A percentile compares a stretch with the other conserved stretches of the same genome.
These are phyloP conservation scores for Eucalyptus decipiens DNA, from an alignment of 345 rosid genomes.

Conservation along the genomic window DNA sequence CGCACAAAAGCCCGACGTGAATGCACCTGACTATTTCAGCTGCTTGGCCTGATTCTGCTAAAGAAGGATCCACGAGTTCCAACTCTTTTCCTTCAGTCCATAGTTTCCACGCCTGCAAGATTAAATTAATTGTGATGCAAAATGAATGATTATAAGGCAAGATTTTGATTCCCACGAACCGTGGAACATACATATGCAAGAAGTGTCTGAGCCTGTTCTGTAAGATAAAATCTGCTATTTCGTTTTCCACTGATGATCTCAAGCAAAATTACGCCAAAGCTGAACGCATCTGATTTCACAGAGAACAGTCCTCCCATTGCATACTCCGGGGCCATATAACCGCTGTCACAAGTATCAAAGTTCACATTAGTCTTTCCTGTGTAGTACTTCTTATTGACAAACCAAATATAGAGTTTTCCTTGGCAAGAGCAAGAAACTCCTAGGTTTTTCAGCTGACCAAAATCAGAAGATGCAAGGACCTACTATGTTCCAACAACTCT, in stretches of 20 bases:
- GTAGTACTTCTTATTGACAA: neutral
- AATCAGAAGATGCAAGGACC: neutral
- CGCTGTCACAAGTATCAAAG: slow-evolving; percentile 1
- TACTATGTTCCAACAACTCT: slow-evolving; percentile 15
- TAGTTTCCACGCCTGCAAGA: slow-evolving; percentile 24
- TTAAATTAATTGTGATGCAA: neutral
- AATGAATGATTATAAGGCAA: neutral
- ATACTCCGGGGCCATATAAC: slow-evolving; percentile 36
- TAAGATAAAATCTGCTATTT: slow-evolving; percentile 1
- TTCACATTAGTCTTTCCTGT: neutral
- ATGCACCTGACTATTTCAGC: slow-evolving; percentile 25
- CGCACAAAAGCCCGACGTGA: slow-evolving; percentile 34
- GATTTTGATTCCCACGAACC: neutral
- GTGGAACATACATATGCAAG: slow-evolving; percentile 1
- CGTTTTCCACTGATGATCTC: slow-evolving; percentile 24
- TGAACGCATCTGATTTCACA: slow-evolving; percentile 27
- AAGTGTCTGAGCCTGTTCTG: slow-evolving; percentile 5
- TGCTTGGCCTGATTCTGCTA: neutral
- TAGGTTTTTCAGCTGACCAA: neutral
- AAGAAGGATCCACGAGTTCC: slow-evolving; percentile 16
- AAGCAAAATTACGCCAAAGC: slow-evolving; percentile 27
- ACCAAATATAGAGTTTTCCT: neutral
- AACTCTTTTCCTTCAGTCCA: slow-evolving; percentile 33
- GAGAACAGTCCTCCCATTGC: slow-evolving; percentile 26
- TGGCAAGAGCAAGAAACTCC: neutral